Percentiles rank a stretch among this genome's conserved stretches.
These are phyloP conservation scores for Chlamydomonas incerta DNA, from an alignment of 139 green algal genomes.

Conservation along the genomic window DNA sequence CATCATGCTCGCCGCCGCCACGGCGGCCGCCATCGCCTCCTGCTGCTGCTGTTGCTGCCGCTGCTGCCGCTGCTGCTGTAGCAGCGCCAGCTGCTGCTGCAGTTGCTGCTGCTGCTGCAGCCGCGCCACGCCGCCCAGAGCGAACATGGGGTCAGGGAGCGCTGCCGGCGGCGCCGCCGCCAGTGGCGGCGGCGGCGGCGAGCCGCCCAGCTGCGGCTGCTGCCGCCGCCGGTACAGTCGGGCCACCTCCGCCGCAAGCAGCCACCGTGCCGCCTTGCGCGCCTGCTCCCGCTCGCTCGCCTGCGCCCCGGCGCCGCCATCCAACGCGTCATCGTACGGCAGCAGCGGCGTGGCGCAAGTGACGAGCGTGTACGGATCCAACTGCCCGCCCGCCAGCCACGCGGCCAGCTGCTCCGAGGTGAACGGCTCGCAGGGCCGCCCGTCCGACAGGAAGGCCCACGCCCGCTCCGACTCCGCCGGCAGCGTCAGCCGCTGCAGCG, in stretches of 20 bases:
- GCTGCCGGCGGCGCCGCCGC: background rate
- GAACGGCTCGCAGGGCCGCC: slow-evolving; percentile 9
- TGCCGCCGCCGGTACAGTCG: background rate
- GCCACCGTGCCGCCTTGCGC: background rate
- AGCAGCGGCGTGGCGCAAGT: background rate
- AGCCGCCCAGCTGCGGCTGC: background rate
- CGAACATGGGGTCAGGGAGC: slow-evolving; percentile 2
- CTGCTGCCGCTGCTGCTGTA: slow-evolving; percentile 3
- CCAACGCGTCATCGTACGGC: no score
- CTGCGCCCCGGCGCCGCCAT: no score
- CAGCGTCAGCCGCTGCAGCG: background rate
- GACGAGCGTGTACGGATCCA: slow-evolving; percentile 12
- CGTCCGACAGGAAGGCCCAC: slow-evolving; percentile 8
- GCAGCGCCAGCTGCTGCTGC: background rate
- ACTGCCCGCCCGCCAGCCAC: background rate
- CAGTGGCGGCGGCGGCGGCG: background rate
- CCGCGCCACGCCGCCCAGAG: background rate
- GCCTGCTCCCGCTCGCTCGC: no score
- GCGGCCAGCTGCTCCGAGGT: background rate
- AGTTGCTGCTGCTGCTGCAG: background rate
- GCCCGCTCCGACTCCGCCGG: background rate
- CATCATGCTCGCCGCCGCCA: background rate
- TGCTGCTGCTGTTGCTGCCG: background rate
- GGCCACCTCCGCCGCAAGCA: background rate
- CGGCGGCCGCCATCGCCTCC: background rate